Base-by-base conservation (phyloP, 2,329 filamentous ascomycete species). In the Neofusicoccum cordaticola region DNA sequence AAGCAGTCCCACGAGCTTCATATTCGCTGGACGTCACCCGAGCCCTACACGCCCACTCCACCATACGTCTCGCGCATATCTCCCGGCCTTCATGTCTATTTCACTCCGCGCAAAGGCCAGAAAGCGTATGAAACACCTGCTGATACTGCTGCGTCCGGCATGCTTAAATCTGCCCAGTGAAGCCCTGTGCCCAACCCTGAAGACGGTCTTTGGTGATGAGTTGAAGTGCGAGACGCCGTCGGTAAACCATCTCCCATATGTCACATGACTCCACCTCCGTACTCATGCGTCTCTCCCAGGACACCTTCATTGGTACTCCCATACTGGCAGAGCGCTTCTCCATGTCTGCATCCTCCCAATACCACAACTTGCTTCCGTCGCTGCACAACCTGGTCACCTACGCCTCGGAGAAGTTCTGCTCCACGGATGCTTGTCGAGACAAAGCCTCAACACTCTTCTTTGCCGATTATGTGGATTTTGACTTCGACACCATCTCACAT, bases 1-100 rank as follows among this genome's bases (percentile, higher is more conserved):
- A 81, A 84, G 62, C 81, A 85, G 70, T 86, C 85, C 68, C 85
- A 89, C 70, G 88, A 92, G 75, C 79, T 97, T 47, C 90, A 94
- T 75, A 80, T 97, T 65, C 86, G 90, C 74, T 97, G 93, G 91
- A 84, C 86, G n/a, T 86, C 87, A 13, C 79, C 86, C 2, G 71
- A 73, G 6, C 71, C 82, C 1, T 89, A 88, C 73, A 79, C 85
- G 44, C 80, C 85, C 1, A 80, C 89, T 50, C 83, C 88, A 44
- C 93, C 93, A 1, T 89, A 95, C 71, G 81, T 86, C 48, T 92
- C 92, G 60, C 86, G 90, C 65, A 77, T 93, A 13, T 88, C 92
- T 1, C 88, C 93, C 0, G 94, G 94, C 2, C 80, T 98, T 22
- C 93, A 97, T 80, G 81, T 93, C 31, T 90, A 90, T 71, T 93